Evolutionary conservation across 768 basidiomycete genomes (phyloP), one percentile per base, ranked within the genome.

Genomic region (Amanita jacksonii): DNA sequence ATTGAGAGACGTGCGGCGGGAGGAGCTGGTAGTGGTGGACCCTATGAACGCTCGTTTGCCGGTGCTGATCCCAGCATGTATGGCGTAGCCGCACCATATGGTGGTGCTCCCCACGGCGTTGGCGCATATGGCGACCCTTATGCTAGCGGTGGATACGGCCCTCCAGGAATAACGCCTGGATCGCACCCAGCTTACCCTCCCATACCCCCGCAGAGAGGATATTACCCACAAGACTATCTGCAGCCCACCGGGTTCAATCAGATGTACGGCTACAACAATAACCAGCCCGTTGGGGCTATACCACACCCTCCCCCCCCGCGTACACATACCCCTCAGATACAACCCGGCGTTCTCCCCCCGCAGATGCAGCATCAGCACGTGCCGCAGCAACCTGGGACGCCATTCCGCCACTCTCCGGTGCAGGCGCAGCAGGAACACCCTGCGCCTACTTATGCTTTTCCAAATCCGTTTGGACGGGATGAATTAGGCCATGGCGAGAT

Each of bases 1-100:
- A 68, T 76, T 40, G 73, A 82, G 52, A 65, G 66, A 36, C 72
- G 69, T 49, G 49, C 64, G 36, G 59, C 64, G 27, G 45, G 30
- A 13, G 22, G 18, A 28, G 33, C 32, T 13, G 31, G 12, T n/a
- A 28, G 12, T 12, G 12, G 27, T n/a, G n/a, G n/a, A 22, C 39
- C 24, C 8, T 30, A 15, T 20, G 65, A 61, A 19, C 35, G 39
- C 30, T 43, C 50, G 3, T 45, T 49, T 6, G 43, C 38, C 37
- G 23, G 35, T 7, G 43, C 45, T 38, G 16, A 23, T 38, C 33
- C 43, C 8, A 18, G 3, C 7, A 41, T 28, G 5, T 28, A 18
- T 16, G 20, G 18, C 37, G 19, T 4, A 12, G 10, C 18, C 4
- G 22, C n/a, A 18, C n/a, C n/a, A n/a, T n/a, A n/a, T n/a, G n/a